These are phyloP conservation scores for Oxytropis ochrocephala DNA, from an alignment of 306 rosid genomes.

Conservation along the genomic window DNA sequence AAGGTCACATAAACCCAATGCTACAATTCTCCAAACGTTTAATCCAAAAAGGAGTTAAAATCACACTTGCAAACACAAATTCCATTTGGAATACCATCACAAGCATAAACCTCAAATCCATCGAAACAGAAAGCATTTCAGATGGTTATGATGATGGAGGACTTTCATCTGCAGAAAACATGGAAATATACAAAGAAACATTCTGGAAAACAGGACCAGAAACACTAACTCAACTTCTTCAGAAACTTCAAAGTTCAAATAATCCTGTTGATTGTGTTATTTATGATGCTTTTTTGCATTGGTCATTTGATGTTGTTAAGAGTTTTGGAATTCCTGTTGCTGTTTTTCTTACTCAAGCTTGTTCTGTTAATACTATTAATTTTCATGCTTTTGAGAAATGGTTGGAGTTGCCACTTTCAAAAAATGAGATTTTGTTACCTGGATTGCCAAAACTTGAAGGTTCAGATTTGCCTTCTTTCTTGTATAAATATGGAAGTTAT, in stretches of 20 bases:
- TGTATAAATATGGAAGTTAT: neutral
- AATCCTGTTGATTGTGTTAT: neutral
- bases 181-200: neutral
- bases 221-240: neutral
- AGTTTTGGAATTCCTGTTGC: neutral
- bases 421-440: neutral
- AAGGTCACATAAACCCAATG: no score
- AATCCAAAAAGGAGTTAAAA: no score
- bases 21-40: no score
- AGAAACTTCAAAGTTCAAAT: neutral
- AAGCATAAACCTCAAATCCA: neutral
- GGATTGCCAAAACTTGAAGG: neutral
- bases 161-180: neutral
- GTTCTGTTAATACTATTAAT: neutral
- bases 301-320: conserved; percentile 1
- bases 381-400: neutral
- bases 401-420: neutral
- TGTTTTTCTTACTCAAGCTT: neutral
- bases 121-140: neutral
- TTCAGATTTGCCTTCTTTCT: neutral
- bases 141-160: neutral
- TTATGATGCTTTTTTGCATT: neutral
- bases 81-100: neutral
- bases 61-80: no score
- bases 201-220: neutral